phyloP scores from a whole-genome alignment of 441 rosid species.

The Croton setiger region DNA sequence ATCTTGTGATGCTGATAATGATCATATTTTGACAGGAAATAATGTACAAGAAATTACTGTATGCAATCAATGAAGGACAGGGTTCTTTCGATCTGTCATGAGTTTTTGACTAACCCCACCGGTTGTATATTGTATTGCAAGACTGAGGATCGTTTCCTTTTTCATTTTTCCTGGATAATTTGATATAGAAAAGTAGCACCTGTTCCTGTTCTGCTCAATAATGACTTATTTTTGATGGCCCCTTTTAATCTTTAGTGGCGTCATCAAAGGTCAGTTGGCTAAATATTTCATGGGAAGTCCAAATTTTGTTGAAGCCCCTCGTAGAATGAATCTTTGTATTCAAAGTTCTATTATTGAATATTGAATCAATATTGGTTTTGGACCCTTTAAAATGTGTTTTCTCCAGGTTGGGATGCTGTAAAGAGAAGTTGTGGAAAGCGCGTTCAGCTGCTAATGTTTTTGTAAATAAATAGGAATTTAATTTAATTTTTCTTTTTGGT shows the following conservation, averaged over 20 bases:
- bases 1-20: conserved; percentile 9
- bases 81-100: conserved; percentile 97
- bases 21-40: conserved; percentile 65
- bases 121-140: conserved; percentile 36
- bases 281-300: background rate
- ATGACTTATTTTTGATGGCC: conserved; percentile 28
- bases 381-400: conserved; percentile 11
- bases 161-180: conserved; percentile 30
- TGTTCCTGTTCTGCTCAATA: conserved; percentile 36
- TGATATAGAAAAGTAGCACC: conserved; percentile 31
- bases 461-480: conserved; percentile 49
- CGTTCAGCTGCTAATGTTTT: conserved; percentile 22
- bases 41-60: conserved; percentile 86
- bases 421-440: conserved; percentile 25
- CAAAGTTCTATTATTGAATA: background rate
- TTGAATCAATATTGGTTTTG: background rate
- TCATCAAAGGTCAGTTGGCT: conserved; percentile 34
- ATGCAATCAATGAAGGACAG: conserved; percentile 98
- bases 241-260: conserved; percentile 15
- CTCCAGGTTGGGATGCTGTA: conserved; percentile 28
- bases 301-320: background rate
- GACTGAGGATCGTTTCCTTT: conserved; percentile 11
- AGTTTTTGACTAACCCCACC: conserved; percentile 30
- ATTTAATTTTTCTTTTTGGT: background rate
- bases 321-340: background rate